Evolutionary conservation across 23 red algal genomes (phyloP), one percentile per base, ranked within the genome.

Genomic region (Cyanidioschyzon merolae): DNA sequence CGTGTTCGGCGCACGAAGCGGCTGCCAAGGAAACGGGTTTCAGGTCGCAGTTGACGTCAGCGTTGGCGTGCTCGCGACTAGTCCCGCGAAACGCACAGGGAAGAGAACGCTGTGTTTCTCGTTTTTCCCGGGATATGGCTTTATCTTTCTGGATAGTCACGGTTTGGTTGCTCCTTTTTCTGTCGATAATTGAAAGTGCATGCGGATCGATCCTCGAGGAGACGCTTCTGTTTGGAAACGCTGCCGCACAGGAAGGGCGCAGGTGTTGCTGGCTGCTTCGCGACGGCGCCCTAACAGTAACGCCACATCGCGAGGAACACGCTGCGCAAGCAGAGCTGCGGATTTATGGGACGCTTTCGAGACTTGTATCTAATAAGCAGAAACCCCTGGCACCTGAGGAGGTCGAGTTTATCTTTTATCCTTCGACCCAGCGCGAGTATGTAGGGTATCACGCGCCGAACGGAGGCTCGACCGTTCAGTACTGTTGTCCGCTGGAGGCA

Each of bases 221-320:
- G 45, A 7, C 12, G 21, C 45, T 54, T 7, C 12, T 54, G 45
- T 54, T 54, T 21, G 45, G 45, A 54, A 54, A 3, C 63, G 63
- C 12, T 35, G 7, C 63, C 7, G 63, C 12, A 35, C 32, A 25
- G n/a, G 63, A 32, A 7, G 63, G 30, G 12, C 12, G 16, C 16
- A 71, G 63, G 12, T 71, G 63, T 27, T 71, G 63, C 30, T 71
- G 63, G 63, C n/a, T 71, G 63, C 63, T 71, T 3, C 7, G 63
- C 63, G 63, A 71, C 63, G 63, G 63, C 16, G 63, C 63, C 12
- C 29, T 71, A 3, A 3, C 3, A 35, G 63, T 35, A 7, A 21
- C 7, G 21, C 45, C 7, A 21, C 7, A 21, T 7, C 12, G 7
- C 21, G 45, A 21, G 12, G 45, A 7, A 15, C 21, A 7, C 21